phyloP scores from a whole-genome alignment of 257 asterid species.

The Petrea volubilis region DNA sequence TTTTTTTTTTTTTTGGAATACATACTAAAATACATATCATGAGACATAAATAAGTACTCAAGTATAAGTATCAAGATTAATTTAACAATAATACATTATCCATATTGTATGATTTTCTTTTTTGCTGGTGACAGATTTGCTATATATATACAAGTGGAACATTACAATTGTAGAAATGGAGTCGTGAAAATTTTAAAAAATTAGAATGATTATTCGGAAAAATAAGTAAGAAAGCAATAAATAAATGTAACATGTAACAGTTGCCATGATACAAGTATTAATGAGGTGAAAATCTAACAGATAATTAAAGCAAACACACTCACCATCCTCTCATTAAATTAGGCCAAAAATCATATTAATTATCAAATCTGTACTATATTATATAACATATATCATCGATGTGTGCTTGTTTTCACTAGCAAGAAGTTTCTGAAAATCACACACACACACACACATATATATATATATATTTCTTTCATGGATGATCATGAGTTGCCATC shows the following conservation, averaged over 20 bases:
- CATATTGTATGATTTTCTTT: background rate
- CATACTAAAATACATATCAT: too few relatives aligned
- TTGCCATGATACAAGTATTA: background rate
- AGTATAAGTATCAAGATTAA: background rate
- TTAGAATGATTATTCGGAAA: background rate
- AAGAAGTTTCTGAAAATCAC: background rate
- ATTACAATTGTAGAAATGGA: background rate
- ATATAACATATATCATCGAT: background rate
- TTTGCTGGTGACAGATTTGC: background rate
- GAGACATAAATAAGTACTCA: background rate
- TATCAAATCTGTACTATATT: background rate
- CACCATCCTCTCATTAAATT: background rate
- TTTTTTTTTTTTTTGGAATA: too few relatives aligned
- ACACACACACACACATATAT: too few relatives aligned
- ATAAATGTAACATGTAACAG: conserved; percentile 21
- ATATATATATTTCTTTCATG: conserved; percentile 8
- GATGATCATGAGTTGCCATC: background rate
- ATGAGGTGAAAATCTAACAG: conserved; percentile 28
- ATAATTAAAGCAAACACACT: conserved; percentile 2
- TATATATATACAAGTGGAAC: background rate
- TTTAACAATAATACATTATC: background rate
- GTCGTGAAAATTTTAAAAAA: background rate
- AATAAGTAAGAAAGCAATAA: background rate
- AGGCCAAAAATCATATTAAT: conserved; percentile 11
- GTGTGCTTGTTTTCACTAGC: background rate